Evolutionary conservation across 1,139 yeast species (phyloP).

Genomic region (Geotrichum siamense): DNA sequence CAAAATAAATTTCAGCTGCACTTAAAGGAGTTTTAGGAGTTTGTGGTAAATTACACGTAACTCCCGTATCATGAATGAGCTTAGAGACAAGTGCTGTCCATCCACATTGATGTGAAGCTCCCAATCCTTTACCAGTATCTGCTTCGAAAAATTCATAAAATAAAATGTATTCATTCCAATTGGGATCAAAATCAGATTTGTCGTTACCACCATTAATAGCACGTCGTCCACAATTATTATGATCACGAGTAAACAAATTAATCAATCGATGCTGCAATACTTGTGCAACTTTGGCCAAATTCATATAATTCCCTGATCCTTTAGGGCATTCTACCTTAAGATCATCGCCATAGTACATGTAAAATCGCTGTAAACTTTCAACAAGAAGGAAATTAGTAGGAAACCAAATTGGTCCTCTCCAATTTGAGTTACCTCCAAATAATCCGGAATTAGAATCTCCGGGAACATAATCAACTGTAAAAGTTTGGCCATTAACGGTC

Average conservation of each 20-base stretch:
- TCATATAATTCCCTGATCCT: constrained; percentile 73
- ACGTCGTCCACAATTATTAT: constrained; percentile 59
- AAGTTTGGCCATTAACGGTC: constrained; percentile 75
- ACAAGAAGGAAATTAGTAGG: constrained; percentile 84
- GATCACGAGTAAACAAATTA: constrained; percentile 68
- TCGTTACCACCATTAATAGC: constrained; percentile 58
- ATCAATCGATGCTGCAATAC: constrained; percentile 84
- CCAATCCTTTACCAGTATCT: constrained; percentile 91
- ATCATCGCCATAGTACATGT: constrained; percentile 80
- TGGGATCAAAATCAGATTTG: constrained; percentile 58
- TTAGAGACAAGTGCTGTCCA: constrained; percentile 96
- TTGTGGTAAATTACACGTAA: constrained; percentile 37
- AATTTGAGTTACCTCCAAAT: constrained; percentile 95
- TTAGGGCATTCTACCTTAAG: constrained; percentile 87
- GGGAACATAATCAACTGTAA: constrained; percentile 72
- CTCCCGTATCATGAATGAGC: constrained; percentile 88
- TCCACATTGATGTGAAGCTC: constrained; percentile 94
- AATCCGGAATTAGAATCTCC: constrained; percentile 93
- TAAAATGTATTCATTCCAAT: constrained; percentile 69
- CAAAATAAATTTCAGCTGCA: constrained; percentile 37
- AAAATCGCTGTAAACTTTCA: constrained; percentile 84
- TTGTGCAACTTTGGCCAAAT: constrained; percentile 89
- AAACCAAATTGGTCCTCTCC: constrained; percentile 99
- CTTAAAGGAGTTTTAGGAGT: constrained; percentile 34
- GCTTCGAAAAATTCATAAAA: constrained; percentile 93